phyloP scores from a whole-genome alignment of 2,329 filamentous ascomycete genomes.

The Leptographium galeiforme region DNA sequence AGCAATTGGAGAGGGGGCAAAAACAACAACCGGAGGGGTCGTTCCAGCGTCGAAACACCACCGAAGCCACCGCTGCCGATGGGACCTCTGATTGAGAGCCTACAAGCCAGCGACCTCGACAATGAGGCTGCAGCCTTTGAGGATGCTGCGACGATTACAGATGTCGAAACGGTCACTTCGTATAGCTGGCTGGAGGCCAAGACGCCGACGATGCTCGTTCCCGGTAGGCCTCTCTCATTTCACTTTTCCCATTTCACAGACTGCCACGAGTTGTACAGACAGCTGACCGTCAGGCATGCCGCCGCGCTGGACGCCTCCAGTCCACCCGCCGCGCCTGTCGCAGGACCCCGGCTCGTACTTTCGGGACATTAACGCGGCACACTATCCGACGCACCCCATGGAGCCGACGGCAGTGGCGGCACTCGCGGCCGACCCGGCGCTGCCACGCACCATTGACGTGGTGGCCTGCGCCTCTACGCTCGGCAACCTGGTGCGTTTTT shows the following conservation, averaged over 20 bases:
- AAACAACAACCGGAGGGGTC: not conserved
- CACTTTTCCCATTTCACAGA: not conserved
- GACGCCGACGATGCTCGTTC: slow-evolving; percentile 18
- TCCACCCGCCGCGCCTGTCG: slow-evolving; percentile 17
- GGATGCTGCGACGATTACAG: slow-evolving; percentile 13
- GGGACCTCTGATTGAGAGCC: slow-evolving; percentile 10
- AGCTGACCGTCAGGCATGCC: slow-evolving; percentile 28
- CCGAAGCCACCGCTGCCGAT: not conserved
- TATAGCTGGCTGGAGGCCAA: slow-evolving; percentile 22
- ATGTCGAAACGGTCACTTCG: slow-evolving; percentile 17
- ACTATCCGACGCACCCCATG: slow-evolving; percentile 33
- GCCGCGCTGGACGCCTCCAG: slow-evolving; percentile 33
- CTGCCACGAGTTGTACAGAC: not conserved
- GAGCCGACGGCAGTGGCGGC: slow-evolving; percentile 31
- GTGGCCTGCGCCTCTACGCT: slow-evolving; percentile 48
- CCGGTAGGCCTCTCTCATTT: slow-evolving; percentile 14
- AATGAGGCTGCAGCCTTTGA: slow-evolving; percentile 8
- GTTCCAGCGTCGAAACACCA: too few species aligned
- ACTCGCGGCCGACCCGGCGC: slow-evolving; percentile 22
- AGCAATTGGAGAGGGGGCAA: not conserved
- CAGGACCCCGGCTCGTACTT: slow-evolving; percentile 36
- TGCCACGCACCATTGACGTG: slow-evolving; percentile 32
- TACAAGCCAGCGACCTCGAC: slow-evolving; percentile 9
- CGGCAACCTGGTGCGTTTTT: slow-evolving; percentile 46
- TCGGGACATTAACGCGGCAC: slow-evolving; percentile 40